Base-by-base conservation (phyloP, 2,329 filamentous ascomycete genomes). In the Colletotrichum liaoningense region DNA sequence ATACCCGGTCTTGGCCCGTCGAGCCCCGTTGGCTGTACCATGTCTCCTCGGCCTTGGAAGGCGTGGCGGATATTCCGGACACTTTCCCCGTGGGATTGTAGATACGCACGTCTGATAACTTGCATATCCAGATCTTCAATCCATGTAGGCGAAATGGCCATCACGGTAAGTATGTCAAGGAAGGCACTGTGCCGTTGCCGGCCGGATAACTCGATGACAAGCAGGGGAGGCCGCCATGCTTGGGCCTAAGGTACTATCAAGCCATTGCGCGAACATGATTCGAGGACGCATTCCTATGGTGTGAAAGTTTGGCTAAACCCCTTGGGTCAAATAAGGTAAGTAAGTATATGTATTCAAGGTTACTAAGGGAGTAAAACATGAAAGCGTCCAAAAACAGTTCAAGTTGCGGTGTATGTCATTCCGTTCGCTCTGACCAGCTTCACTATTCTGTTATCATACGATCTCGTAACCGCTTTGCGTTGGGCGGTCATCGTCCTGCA, bases 341-440 rank as follows among this genome's bases (percentile, higher is more conserved):
- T n/a, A 9, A n/a, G 33, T 19, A 42, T 42, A 42, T 33, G 19
- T 12, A 8, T 26, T 46, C 58, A n/a, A 33, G 30, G 30, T 12
- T 46, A 24, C 12, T 33, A 30, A 33, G 35, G 33, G 46, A 56
- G 58, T 42, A n/a, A 49, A 49, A 22, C 24, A n/a, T 64, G 52
- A 38, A 57, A 14, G 24, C 12, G 46, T 19, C 16, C 24, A 6
- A 55, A 30, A n/a, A 55, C 22, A n/a, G 7, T 22, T 8, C 54
- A 54, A 65, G n/a, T 57, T 38, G 38, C 67, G 60, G 67, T 54
- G 60, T 58, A 69, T n/a, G 54, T 22, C n/a, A 65, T 69, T 38
- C 26, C 54, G 54, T n/a, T 38, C 16, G 24, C 58, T 55, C 28
- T 19, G 65, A 42, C 9, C 16, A 49, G 38, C 14, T 11, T 38